Evolutionary conservation across 352 stramenopile genomes (phyloP).

Genomic region (Phytopythium delawarense): DNA sequence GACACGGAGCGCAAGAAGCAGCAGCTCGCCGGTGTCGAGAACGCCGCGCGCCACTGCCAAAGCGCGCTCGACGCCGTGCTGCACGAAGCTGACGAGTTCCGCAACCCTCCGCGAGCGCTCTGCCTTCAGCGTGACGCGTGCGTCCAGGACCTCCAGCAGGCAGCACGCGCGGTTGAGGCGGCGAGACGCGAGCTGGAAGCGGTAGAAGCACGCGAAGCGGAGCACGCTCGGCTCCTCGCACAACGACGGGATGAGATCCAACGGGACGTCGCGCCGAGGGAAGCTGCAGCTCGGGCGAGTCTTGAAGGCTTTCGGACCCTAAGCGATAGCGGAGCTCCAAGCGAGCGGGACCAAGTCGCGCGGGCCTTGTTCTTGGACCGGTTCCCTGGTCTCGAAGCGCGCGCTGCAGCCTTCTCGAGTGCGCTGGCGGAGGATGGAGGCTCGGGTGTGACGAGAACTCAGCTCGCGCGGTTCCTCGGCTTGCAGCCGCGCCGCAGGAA

Average conservation of each 20-base stretch:
- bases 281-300: not conserved
- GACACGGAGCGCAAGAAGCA: not conserved
- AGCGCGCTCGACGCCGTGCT: slow-evolving; percentile 33
- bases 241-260: slow-evolving; percentile 17
- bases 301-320: slow-evolving; percentile 11
- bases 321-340: slow-evolving; percentile 26
- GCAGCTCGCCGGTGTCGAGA: slow-evolving; percentile 16
- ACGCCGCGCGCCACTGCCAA: slow-evolving; percentile 18
- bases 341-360: slow-evolving; percentile 15
- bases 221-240: slow-evolving; percentile 16
- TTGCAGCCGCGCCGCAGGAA: not conserved
- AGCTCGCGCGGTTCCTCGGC: slow-evolving; percentile 66
- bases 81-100: slow-evolving; percentile 54
- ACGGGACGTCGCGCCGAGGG: not conserved
- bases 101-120: slow-evolving; percentile 51
- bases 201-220: slow-evolving; percentile 4
- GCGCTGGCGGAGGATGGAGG: slow-evolving; percentile 24
- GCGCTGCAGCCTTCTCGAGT: slow-evolving; percentile 49
- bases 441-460: slow-evolving; percentile 45
- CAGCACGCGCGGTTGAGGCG: slow-evolving; percentile 10
- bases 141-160: slow-evolving; percentile 28
- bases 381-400: slow-evolving; percentile 63
- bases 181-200: slow-evolving; percentile 15
- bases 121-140: slow-evolving; percentile 27
- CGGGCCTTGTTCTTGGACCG: slow-evolving; percentile 55